Conservation (phyloP, 2,329 filamentous ascomycete genomes). For the Colletotrichum karsti region DNA sequence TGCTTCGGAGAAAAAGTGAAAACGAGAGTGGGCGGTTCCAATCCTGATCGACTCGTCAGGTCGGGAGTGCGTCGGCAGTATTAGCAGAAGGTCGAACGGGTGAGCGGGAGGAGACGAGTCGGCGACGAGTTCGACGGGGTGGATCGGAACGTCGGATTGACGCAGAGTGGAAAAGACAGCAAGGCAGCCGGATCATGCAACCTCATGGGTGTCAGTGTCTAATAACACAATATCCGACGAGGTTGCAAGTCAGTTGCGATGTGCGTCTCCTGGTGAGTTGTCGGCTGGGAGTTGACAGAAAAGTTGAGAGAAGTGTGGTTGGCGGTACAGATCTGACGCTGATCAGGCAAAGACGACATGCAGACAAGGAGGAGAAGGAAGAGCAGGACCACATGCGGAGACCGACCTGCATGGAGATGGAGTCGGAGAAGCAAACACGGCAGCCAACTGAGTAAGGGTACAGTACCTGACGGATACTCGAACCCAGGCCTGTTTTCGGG, state of each 20-base stretch:
- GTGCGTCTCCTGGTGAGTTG: constrained; percentile 10
- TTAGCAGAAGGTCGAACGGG: not conserved
- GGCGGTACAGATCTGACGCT: constrained; percentile 22
- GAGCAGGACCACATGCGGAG: constrained; percentile 27
- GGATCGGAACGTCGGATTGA: not conserved
- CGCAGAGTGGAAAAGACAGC: not conserved
- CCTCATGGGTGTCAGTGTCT: constrained; percentile 15
- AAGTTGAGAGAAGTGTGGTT: constrained; percentile 20
- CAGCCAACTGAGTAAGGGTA: constrained; percentile 23
- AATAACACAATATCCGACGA: constrained; percentile 24
- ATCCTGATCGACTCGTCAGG: not conserved
- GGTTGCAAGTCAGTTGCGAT: constrained; percentile 8
- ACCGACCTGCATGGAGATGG: constrained; percentile 24
- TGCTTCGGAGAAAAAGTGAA: not conserved
- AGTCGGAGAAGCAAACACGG: constrained; percentile 25
- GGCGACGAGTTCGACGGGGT: not conserved
- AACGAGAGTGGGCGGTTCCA: not conserved
- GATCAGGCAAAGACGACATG: constrained; percentile 29
- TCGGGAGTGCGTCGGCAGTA: not conserved
- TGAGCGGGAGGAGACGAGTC: not conserved
- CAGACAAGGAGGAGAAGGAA: constrained; percentile 25
- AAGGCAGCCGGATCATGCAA: constrained; percentile 1
- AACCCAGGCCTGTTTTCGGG: not conserved
- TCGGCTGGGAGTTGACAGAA: constrained; percentile 15
- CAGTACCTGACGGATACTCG: not conserved